Evolutionary conservation across 1,139 yeast genomes (phyloP), one percentile per base, ranked within the genome.

Genomic region (Maudiozyma humilis): DNA sequence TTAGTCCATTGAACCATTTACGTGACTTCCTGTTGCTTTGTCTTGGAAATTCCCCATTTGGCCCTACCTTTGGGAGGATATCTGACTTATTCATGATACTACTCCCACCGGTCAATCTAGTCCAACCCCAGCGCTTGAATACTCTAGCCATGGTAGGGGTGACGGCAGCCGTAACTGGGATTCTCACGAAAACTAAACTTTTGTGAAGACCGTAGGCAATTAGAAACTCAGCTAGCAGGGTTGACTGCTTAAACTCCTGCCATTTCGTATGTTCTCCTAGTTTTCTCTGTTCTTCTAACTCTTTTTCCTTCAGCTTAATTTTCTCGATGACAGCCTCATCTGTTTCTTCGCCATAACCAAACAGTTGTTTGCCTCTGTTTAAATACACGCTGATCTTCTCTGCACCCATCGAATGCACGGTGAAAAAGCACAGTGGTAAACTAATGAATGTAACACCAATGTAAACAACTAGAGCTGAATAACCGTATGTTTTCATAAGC

Each of bases 171-270:
- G 96, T 82, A 35, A 88, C 65, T 12, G 99, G 98, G 7, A 91
- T 68, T 52, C 99, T 75, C 36, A 87, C 73, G 52, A 91, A 77
- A 36, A 78, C 65, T 50, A 89, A 71, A 4, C 93, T 78, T 67
- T 93, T 91, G 69, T 91, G 98, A 43, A 91, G 70, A 4, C 96
- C 96, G 62, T 91, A 91, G 0, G 98, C 98, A 51, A 93, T 74
- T 16, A 87, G 81, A 55, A 87, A 78, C 63, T 91, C 96, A 0
- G 88, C 77, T 59, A 76, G 64, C 27, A 83, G 55, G 3, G 76
- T 68, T 36, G 62, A 60, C 19, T 53, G 60, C 49, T 56, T 59
- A 31, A 57, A 35, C 18, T 46, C 43, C 29, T 47, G 47, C 56
- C 59, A 54, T 38, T 60, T 30, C 2, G 43, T 31, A 15, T 36